Conservation (phyloP, 176 grass and related monocot genomes). For the Lolium rigidum region DNA sequence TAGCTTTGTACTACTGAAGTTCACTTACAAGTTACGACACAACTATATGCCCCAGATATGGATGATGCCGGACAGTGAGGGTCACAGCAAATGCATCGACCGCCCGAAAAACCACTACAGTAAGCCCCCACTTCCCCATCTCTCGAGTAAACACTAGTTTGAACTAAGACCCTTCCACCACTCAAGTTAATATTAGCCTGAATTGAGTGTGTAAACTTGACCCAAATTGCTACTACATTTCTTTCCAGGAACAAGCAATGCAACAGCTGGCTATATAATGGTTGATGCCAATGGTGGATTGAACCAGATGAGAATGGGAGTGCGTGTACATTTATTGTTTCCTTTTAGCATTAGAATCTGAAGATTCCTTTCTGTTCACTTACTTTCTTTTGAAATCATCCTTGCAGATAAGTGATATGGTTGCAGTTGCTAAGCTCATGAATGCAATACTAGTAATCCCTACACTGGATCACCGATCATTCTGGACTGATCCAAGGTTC, state of each 20-base stretch:
- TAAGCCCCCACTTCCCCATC: conserved; percentile 24
- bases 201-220: not conserved
- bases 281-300: conserved; percentile 78
- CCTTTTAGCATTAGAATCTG: not conserved
- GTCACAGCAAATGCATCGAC: conserved; percentile 63
- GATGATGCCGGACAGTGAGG: conserved; percentile 50
- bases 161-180: not conserved
- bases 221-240: conserved; percentile 9
- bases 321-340: conserved; percentile 38
- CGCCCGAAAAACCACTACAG: conserved; percentile 51
- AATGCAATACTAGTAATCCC: conserved; percentile 82
- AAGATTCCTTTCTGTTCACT: conserved; percentile 24
- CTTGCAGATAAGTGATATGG: conserved; percentile 86
- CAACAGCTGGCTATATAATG: conserved; percentile 65
- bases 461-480: conserved; percentile 78
- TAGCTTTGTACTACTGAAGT: conserved; percentile 27
- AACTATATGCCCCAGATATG: conserved; percentile 61
- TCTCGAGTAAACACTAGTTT: conserved; percentile 15
- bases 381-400: conserved; percentile 32
- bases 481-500: conserved; percentile 82
- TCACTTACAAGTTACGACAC: conserved; percentile 22
- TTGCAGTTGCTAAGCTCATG: conserved; percentile 82
- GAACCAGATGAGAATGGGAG: conserved; percentile 90
- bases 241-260: conserved; percentile 45
- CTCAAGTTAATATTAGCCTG: not conserved